Evolutionary conservation across 2,329 filamentous ascomycete genomes (phyloP), one percentile per base, ranked within the genome.

Genomic region (Colletotrichum liaoningense): DNA sequence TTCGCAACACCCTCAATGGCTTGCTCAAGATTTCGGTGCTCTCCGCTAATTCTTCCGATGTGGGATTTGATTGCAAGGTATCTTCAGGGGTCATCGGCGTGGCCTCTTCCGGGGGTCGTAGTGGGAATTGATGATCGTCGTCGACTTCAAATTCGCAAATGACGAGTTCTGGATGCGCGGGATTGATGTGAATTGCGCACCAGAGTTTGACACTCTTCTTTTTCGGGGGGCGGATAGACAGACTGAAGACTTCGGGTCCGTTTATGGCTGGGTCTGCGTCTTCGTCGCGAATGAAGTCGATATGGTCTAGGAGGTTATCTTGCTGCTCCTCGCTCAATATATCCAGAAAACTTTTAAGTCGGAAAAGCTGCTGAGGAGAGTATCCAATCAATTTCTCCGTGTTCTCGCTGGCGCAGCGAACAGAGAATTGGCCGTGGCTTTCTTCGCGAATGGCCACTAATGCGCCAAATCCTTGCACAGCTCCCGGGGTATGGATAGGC

Each of bases 111-210:
- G 82, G 78, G 3, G 93, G 92, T 1, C 92, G 89, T 7, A 95
- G 83, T 1, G 94, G 94, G 77, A 92, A 89, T 5, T 89, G 81
- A 0, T 86, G 82, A 75, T 97, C 94, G 74, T 97, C 93, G 79
- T 97, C 94, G 2, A 95, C 82, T 80, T 98, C 95, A 71, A 98
- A 96, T 79, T 98, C 95, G 85, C 94, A 97, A 11, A 98, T 93
- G 33, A 97, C 86, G 28, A 96, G 81, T 58, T 94, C 89, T 0
- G 91, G 89, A 75, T 95, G 91, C 1, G 86, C 83, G 1, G 92
- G 88, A 64, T 92, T 93, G 69, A 94, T 88, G 78, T 98, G 95
- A 77, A 97, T 92, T 8, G 94, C 95, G 80, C 94, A 97, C 95
- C 95, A 98, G 2, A 97, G 83, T 79, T 95, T 97, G 66, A 88